A percentile compares a stretch with the other conserved stretches of the same genome.
Evolutionary conservation across 805 yeast species (phyloP).

Genomic region (Priceomyces carsonii): DNA sequence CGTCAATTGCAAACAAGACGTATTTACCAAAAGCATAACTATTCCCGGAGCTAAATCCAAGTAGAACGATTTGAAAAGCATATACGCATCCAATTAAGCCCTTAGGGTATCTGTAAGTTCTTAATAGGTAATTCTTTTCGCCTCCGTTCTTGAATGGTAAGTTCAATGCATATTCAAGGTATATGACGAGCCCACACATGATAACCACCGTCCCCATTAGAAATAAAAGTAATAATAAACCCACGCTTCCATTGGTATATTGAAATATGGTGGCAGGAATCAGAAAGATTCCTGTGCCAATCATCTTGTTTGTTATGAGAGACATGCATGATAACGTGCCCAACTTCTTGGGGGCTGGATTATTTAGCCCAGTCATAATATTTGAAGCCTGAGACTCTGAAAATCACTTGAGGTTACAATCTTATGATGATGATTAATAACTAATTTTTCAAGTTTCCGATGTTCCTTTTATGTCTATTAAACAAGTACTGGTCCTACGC

Average conservation of each 20-base stretch:
- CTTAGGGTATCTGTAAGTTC: slow-evolving; percentile 32
- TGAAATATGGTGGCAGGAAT: slow-evolving; percentile 42
- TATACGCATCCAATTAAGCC: slow-evolving; percentile 40
- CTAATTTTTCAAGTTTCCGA: no score
- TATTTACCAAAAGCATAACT: slow-evolving; percentile 67
- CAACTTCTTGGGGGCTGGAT: slow-evolving; percentile 15
- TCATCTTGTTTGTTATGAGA: slow-evolving; percentile 43
- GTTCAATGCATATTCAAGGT: slow-evolving; percentile 41
- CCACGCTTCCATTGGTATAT: slow-evolving; percentile 39
- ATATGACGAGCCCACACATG: slow-evolving; percentile 40
- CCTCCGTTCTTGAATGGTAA: slow-evolving; percentile 45
- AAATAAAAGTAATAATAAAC: slow-evolving; percentile 33
- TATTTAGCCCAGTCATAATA: no score
- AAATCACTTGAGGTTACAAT: no score
- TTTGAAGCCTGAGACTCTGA: no score
- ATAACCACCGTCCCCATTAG: slow-evolving; percentile 38
- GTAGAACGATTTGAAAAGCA: slow-evolving; percentile 54
- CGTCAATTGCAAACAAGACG: slow-evolving; percentile 38
- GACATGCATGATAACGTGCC: slow-evolving; percentile 34
- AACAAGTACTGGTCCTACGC: no score
- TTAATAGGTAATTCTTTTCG: slow-evolving; percentile 39
- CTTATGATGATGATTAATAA: no score
- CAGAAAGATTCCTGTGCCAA: slow-evolving; percentile 45
- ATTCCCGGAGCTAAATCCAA: slow-evolving; percentile 65
- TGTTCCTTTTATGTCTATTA: no score